A percentile compares a stretch with the other conserved stretches of the same genome.
Conservation (phyloP, 192 early-diverging fungal genomes). For the Paraglomus occultum region DNA sequence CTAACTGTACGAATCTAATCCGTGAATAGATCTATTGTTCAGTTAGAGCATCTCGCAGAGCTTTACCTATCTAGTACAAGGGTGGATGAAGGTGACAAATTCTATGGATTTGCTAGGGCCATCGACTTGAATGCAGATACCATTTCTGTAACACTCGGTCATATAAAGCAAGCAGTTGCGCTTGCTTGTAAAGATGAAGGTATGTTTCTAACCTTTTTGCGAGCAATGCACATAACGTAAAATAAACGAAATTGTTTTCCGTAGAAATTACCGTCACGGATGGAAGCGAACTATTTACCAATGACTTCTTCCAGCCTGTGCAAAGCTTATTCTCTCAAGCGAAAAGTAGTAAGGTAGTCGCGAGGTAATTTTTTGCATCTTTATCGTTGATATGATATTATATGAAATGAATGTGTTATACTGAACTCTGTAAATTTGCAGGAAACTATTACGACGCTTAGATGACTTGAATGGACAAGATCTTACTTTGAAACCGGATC, state of each 20-base stretch:
- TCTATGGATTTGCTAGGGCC: slow-evolving; percentile 46
- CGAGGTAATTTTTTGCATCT: slow-evolving; percentile 38
- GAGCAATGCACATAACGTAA: neutral
- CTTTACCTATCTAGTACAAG: slow-evolving; percentile 52
- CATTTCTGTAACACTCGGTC: slow-evolving; percentile 56
- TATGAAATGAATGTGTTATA: neutral
- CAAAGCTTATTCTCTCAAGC: slow-evolving; percentile 38
- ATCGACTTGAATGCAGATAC: slow-evolving; percentile 70
- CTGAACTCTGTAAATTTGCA: slow-evolving; percentile 19
- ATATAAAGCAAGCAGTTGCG: slow-evolving; percentile 40
- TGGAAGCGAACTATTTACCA: slow-evolving; percentile 41
- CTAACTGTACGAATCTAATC: neutral
- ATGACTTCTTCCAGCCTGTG: slow-evolving; percentile 48
- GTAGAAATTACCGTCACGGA: slow-evolving; percentile 42
- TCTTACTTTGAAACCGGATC: slow-evolving; percentile 45
- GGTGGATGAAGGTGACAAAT: slow-evolving; percentile 50
- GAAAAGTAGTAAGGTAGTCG: slow-evolving; percentile 55
- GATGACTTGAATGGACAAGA: slow-evolving; percentile 56
- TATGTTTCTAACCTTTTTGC: slow-evolving; percentile 7
- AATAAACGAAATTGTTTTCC: slow-evolving; percentile 5
- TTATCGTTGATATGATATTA: neutral
- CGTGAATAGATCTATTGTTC: slow-evolving; percentile 55
- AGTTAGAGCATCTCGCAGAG: slow-evolving; percentile 66
- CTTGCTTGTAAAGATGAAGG: slow-evolving; percentile 40
- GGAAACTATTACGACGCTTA: slow-evolving; percentile 65